phyloP scores from a whole-genome alignment of 495 filamentous ascomycete species.

The Daldinia decipiens region DNA sequence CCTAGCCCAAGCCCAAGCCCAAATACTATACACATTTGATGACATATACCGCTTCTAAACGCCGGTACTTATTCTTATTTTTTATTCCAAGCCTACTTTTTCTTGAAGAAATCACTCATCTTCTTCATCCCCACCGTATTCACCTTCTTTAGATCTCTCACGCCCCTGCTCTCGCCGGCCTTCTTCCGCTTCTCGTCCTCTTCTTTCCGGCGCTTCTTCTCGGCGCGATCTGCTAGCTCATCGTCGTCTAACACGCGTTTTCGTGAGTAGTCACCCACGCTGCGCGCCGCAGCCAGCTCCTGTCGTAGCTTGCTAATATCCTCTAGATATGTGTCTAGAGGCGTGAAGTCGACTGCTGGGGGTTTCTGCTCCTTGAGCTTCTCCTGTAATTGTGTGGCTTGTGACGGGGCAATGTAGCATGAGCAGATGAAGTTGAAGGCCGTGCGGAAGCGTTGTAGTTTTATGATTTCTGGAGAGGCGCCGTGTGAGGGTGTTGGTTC shows the following conservation, averaged over 20 bases:
- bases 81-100: conserved; percentile 58
- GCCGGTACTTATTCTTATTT: conserved; percentile 3
- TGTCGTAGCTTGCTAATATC: conserved; percentile 70
- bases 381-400: conserved; percentile 61
- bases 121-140: conserved; percentile 95
- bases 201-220: conserved; percentile 77
- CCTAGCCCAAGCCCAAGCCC: neutral
- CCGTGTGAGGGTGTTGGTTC: conserved; percentile 59
- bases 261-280: conserved; percentile 74
- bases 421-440: conserved; percentile 80
- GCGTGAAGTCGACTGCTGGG: conserved; percentile 68
- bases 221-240: conserved; percentile 77
- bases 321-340: conserved; percentile 73
- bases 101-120: conserved; percentile 92
- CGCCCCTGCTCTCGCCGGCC: conserved; percentile 73
- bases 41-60: neutral
- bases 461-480: conserved; percentile 61
- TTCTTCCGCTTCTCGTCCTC: conserved; percentile 72
- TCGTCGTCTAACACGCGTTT: conserved; percentile 79
- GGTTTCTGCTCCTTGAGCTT: conserved; percentile 52
- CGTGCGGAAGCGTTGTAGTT: conserved; percentile 76
- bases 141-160: conserved; percentile 85
- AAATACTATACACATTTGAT: conserved; percentile 10
- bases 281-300: conserved; percentile 73
- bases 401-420: conserved; percentile 69